Percentiles rank a stretch among this genome's conserved stretches.
These are phyloP conservation scores for Candida mattraensis DNA, from an alignment of 805 yeast species.

Conservation along the genomic window DNA sequence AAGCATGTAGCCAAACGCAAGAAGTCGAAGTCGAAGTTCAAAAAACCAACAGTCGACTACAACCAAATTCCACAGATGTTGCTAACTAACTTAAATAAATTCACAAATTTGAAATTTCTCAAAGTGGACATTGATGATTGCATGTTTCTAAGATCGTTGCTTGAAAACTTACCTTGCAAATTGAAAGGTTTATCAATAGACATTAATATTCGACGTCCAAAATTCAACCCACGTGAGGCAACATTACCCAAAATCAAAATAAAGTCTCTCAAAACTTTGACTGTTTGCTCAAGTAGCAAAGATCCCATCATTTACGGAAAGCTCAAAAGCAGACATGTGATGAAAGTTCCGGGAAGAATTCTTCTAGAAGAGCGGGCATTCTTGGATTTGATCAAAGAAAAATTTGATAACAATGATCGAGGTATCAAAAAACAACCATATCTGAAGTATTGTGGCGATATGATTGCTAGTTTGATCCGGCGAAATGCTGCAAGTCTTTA, in stretches of 20 bases:
- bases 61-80: slow-evolving; percentile 10
- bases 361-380: slow-evolving; percentile 13
- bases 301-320: slow-evolving; percentile 18
- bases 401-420: slow-evolving; percentile 10
- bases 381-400: slow-evolving; percentile 14
- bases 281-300: slow-evolving; percentile 11
- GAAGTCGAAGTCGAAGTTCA: not conserved
- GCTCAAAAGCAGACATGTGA: slow-evolving; percentile 16
- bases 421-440: slow-evolving; percentile 18
- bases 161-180: slow-evolving; percentile 15
- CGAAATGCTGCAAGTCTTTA: slow-evolving; percentile 14
- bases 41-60: slow-evolving; percentile 1
- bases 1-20: not conserved
- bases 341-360: slow-evolving; percentile 14
- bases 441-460: slow-evolving; percentile 15
- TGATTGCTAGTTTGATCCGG: slow-evolving; percentile 17
- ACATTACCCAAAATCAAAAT: slow-evolving; percentile 6
- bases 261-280: slow-evolving; percentile 10
- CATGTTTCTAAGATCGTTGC: slow-evolving; percentile 4
- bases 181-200: slow-evolving; percentile 20
- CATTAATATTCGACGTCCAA: slow-evolving; percentile 13
- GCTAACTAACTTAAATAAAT: slow-evolving; percentile 8
- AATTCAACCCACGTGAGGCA: slow-evolving; percentile 9
- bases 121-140: slow-evolving; percentile 17
- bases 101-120: slow-evolving; percentile 17